phyloP scores from a whole-genome alignment of 2,329 filamentous ascomycete genomes.

The Sporothrix brasiliensis region DNA sequence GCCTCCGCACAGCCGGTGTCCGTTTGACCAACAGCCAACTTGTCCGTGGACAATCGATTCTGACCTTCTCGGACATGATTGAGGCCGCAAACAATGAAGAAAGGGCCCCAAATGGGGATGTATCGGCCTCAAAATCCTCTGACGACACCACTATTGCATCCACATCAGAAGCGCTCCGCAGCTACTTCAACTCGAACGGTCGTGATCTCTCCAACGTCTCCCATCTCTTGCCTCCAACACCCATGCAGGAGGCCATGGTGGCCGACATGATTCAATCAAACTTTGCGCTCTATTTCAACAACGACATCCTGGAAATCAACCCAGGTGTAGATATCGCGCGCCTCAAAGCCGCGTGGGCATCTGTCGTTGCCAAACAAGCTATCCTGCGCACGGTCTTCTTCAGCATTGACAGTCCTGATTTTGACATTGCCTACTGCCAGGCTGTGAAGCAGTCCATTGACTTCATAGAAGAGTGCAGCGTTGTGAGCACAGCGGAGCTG shows the following conservation, averaged over 20 bases:
- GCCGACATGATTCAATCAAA: conserved; percentile 77
- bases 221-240: conserved; percentile 71
- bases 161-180: conserved; percentile 42
- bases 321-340: conserved; percentile 56
- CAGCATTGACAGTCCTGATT: conserved; percentile 62
- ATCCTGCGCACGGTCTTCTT: conserved; percentile 77
- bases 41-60: conserved; percentile 70
- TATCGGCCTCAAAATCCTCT: neutral
- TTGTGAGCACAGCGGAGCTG: conserved; percentile 44
- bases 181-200: conserved; percentile 44
- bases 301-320: conserved; percentile 70
- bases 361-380: conserved; percentile 62
- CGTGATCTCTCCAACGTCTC: conserved; percentile 52
- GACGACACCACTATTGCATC: neutral
- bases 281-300: conserved; percentile 80
- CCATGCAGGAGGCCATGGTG: conserved; percentile 84
- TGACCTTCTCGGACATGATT: conserved; percentile 55
- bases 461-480: conserved; percentile 35
- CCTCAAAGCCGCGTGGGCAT: conserved; percentile 64
- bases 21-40: conserved; percentile 72
- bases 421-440: conserved; percentile 57
- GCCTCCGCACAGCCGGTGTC: conserved; percentile 64
- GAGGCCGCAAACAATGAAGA: neutral
- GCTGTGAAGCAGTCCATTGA: conserved; percentile 43
- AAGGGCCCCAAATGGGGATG: neutral